Base-by-base conservation (phyloP, 108 stramenopile genomes). In the Aurantiochytrium sp. region DNA sequence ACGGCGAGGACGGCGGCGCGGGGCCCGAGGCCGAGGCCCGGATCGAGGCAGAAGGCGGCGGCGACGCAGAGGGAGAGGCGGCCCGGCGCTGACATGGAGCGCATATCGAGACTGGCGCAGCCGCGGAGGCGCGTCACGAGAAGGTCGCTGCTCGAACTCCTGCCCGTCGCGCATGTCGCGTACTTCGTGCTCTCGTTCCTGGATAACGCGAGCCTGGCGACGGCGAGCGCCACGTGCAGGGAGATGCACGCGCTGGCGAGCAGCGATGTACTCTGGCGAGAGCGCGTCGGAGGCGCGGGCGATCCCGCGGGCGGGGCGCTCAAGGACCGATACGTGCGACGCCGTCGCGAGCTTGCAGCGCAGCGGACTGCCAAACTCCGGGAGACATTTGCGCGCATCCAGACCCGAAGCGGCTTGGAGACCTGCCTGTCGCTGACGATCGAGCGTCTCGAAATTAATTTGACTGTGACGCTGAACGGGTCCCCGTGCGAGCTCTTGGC, bases 91-190 rank as follows among this genome's bases (percentile, higher is more conserved):
- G 59, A 65, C 2, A 65, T 65, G 59, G 24, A 10, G 8, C 59
- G 59, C 27, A 65, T 65, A 6, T 65, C 59, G 24, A 65, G 24
- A 65, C 59, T 81, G 32, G 73, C 73, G 73, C 73, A 81, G 39
- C 73, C 73, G 12, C 39, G 45, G 24, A 48, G 39, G 12, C 39
- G 45, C 24, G 12, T 41, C 42, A 81, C 73, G 12, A 12, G 45
- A 81, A 37, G 30, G 73, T 81, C 73, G 45, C 45, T 81, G 19
- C 12, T 48, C 19, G 42, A 81, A n/a, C 45, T 81, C 42, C 24
- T 81, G 39, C 73, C 73, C 30, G 73, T 81, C 8, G 73, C 39
- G 30, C 42, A 41, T 21, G 73, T 81, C 17, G 15, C 73, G 19
- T 41, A 39, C 17, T 2, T 22, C 45, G 39, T 81, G 15, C 24